Evolutionary conservation across 1,284 basidiomycete species (phyloP).

Genomic region (Rhodotorula sp.): DNA sequence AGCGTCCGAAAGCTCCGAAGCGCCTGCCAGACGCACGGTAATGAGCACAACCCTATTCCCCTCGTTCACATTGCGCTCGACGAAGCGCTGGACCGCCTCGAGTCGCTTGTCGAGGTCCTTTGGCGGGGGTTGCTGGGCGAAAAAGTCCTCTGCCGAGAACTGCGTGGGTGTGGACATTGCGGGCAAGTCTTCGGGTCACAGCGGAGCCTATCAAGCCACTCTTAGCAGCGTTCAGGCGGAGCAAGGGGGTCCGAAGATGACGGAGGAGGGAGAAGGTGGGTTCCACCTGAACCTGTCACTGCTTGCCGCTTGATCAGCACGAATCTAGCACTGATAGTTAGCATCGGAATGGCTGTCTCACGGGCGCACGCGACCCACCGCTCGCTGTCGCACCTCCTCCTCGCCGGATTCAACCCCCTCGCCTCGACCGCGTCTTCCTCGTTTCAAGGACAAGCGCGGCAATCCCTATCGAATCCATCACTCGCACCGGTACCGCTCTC

Average conservation of each 20-base stretch:
- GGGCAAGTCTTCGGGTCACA: too few relatives aligned
- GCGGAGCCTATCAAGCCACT: too few relatives aligned
- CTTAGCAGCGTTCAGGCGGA: neutral
- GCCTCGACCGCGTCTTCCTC: slow-evolving; percentile 20
- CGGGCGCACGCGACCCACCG: neutral
- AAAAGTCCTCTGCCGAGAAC: slow-evolving; percentile 76
- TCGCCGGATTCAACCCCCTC: slow-evolving; percentile 36
- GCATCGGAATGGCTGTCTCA: neutral
- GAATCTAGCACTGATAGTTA: too few relatives aligned
- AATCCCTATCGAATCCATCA: slow-evolving; percentile 25
- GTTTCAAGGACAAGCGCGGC: neutral
- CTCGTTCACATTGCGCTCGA: slow-evolving; percentile 62
- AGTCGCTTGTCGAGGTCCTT: slow-evolving; percentile 65
- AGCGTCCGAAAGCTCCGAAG: neutral
- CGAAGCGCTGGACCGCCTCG: slow-evolving; percentile 63
- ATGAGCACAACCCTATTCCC: slow-evolving; percentile 83
- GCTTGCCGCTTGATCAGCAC: too few relatives aligned
- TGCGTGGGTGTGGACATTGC: neutral
- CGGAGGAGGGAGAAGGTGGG: neutral
- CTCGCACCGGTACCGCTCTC: slow-evolving; percentile 21
- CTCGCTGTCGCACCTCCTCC: slow-evolving; percentile 32
- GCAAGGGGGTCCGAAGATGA: neutral
- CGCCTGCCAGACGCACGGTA: slow-evolving; percentile 62
- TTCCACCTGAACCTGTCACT: too few relatives aligned
- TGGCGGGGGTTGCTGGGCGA: slow-evolving; percentile 75